Evolutionary conservation across 2,329 filamentous ascomycete genomes (phyloP).

Genomic region (Xylaria sp.): DNA sequence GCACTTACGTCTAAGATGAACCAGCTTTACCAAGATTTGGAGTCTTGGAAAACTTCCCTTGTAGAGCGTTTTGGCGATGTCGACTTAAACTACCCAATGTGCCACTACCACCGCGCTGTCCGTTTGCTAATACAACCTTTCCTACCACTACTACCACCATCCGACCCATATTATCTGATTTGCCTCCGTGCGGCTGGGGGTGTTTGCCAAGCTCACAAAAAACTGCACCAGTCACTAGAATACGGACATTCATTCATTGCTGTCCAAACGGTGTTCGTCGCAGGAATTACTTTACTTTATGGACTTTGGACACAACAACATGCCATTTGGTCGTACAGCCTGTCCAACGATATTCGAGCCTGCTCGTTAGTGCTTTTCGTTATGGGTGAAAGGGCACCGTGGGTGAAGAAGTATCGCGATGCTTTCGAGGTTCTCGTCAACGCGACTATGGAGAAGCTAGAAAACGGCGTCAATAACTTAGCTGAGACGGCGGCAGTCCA

Average conservation of each 20-base stretch:
- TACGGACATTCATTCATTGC: constrained; percentile 51
- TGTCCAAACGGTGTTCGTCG: constrained; percentile 50
- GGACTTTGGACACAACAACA: constrained; percentile 50
- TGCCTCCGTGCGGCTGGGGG: constrained; percentile 48
- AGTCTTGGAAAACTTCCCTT: constrained; percentile 52
- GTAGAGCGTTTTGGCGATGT: constrained; percentile 42
- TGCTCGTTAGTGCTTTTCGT: constrained; percentile 56
- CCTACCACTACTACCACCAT: constrained; percentile 50
- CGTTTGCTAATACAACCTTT: constrained; percentile 58
- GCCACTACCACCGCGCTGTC: constrained; percentile 56
- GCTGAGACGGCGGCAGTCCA: constrained; percentile 46
- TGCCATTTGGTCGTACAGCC: constrained; percentile 52
- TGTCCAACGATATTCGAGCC: constrained; percentile 55
- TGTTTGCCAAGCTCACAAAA: constrained; percentile 50
- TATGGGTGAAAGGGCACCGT: constrained; percentile 54
- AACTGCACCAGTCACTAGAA: constrained; percentile 47
- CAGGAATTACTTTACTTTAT: constrained; percentile 48
- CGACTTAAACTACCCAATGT: constrained; percentile 53
- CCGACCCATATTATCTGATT: constrained; percentile 53
- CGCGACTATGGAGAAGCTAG: constrained; percentile 52
- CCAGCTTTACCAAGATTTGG: constrained; percentile 50
- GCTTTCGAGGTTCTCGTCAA: constrained; percentile 54
- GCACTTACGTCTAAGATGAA: constrained; percentile 54
- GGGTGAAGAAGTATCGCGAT: constrained; percentile 55
- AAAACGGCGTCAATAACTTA: constrained; percentile 47